Evolutionary conservation across 2,329 filamentous ascomycete genomes (phyloP).

Genomic region (Zasmidium citrigriseum): DNA sequence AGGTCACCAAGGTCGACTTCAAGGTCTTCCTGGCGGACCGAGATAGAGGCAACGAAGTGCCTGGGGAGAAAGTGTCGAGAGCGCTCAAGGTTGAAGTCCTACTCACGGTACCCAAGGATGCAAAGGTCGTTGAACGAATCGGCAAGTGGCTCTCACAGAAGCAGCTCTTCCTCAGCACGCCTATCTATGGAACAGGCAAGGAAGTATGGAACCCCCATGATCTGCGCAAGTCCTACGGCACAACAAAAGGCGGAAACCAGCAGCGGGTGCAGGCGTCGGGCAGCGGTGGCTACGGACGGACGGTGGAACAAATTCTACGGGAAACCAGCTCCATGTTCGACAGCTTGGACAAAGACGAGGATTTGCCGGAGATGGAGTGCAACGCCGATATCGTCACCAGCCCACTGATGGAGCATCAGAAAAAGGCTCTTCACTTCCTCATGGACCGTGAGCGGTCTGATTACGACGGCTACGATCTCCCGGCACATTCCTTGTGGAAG

Average conservation of each 20-base stretch:
- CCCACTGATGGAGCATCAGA: constrained; percentile 78
- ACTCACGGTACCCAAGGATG: constrained; percentile 76
- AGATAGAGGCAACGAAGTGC: constrained; percentile 62
- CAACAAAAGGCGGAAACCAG: constrained; percentile 3
- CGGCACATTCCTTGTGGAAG: constrained; percentile 76
- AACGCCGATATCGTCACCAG: constrained; percentile 62
- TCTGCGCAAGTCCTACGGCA: constrained; percentile 39
- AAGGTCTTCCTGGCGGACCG: constrained; percentile 71
- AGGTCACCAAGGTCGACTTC: constrained; percentile 65
- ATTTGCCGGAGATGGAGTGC: constrained; percentile 73
- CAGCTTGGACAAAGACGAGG: constrained; percentile 64
- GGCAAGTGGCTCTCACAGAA: constrained; percentile 68
- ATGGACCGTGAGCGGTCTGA: constrained; percentile 69
- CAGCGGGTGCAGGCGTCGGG: constrained; percentile 4
- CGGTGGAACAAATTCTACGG: constrained; percentile 80
- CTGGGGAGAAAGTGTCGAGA: constrained; percentile 63
- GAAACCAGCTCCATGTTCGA: constrained; percentile 89
- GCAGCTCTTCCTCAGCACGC: constrained; percentile 67
- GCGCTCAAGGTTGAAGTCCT: constrained; percentile 69
- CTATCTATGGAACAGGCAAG: constrained; percentile 66
- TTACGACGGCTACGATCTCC: constrained; percentile 52
- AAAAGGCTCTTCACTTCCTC: constrained; percentile 88
- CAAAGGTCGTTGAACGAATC: constrained; percentile 63
- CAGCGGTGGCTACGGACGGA: constrained; percentile 53
- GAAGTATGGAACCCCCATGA: constrained; percentile 77